Conservation (phyloP, 257 asterid species). For the Solanum neorickii region DNA sequence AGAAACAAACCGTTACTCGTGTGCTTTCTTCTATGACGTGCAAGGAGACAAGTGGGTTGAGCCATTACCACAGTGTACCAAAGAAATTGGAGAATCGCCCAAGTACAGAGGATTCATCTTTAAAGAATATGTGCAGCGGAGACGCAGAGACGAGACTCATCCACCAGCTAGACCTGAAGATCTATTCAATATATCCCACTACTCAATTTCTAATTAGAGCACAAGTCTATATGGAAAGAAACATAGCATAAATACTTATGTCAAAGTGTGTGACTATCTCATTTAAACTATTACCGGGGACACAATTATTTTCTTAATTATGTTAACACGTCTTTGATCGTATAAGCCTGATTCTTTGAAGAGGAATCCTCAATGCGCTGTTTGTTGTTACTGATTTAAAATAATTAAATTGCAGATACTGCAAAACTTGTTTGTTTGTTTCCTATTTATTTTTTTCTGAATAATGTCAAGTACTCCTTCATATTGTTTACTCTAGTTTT, state of each 20-base stretch:
- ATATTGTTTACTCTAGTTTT: too few relatives aligned
- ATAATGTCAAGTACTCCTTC: too few relatives aligned
- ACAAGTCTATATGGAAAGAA: too few relatives aligned
- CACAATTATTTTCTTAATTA: too few relatives aligned
- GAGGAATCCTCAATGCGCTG: too few relatives aligned
- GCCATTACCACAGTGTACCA: slow-evolving; percentile 31
- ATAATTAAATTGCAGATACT: not conserved
- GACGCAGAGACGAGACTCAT: slow-evolving; percentile 32
- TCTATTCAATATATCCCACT: not conserved
- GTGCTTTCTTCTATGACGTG: slow-evolving; percentile 23
- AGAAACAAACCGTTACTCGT: slow-evolving; percentile 24
- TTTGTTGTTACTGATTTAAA: not conserved
- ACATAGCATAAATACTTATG: too few relatives aligned
- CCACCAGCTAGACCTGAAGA: slow-evolving; percentile 21
- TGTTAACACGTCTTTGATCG: too few relatives aligned
- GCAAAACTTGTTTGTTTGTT: not conserved
- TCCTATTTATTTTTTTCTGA: not conserved
- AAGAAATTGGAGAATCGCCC: slow-evolving; percentile 22
- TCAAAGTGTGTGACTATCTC: too few relatives aligned
- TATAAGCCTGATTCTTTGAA: too few relatives aligned
- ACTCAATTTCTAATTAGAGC: not conserved
- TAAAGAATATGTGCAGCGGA: slow-evolving; percentile 21
- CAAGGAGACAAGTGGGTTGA: slow-evolving; percentile 39
- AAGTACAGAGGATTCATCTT: slow-evolving; percentile 30
- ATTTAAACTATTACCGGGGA: too few relatives aligned